Evolutionary conservation across 805 yeast species (phyloP).

Genomic region (Candida glaebosa): DNA sequence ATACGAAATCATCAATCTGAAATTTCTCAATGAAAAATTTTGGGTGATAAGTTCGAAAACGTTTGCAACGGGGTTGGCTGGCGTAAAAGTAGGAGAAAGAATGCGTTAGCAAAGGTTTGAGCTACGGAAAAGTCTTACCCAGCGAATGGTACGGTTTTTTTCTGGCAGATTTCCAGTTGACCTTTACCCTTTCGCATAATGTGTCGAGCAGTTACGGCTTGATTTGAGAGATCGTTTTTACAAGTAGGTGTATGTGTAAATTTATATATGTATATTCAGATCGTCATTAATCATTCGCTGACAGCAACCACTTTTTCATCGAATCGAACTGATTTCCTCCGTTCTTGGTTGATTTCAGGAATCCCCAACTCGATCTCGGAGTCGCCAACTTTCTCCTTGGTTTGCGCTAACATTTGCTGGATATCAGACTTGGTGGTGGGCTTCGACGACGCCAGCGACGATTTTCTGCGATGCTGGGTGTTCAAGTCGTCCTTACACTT

Average conservation of each 20-base stretch:
- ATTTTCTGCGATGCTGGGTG: conserved; percentile 43
- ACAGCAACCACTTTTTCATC: conserved; percentile 49
- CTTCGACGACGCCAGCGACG: conserved; percentile 25
- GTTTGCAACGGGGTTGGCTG: too few species aligned
- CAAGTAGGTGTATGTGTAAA: too few species aligned
- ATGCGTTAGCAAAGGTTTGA: too few species aligned
- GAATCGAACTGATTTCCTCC: conserved; percentile 66
- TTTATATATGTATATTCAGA: too few species aligned
- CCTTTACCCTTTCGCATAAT: too few species aligned
- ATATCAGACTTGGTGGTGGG: conserved; percentile 32
- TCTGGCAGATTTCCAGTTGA: too few species aligned
- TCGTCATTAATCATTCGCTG: too few species aligned
- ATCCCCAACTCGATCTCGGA: conserved; percentile 41
- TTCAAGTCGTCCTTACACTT: conserved; percentile 60
- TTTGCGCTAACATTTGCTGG: conserved; percentile 42
- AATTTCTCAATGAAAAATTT: background rate
- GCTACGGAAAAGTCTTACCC: too few species aligned
- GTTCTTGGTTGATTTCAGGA: conserved; percentile 37
- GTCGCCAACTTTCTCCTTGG: conserved; percentile 40
- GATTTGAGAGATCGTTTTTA: background rate
- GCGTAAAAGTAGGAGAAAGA: too few species aligned
- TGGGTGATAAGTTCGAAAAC: too few species aligned
- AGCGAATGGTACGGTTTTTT: too few species aligned
- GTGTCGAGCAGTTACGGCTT: background rate
- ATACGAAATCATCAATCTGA: too few species aligned